A percentile compares a stretch with the other conserved stretches of the same genome.
phyloP scores from a whole-genome alignment of 306 rosid species.

The barrel medic (Medicago truncatula) region MtrunA17r5.0-ANR NC_053045.1:46908001-46908500 shows the following conservation, averaged over 20 bases:
- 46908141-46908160: conserved; percentile 80
- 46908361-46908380: conserved; percentile 86
- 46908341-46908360: conserved; percentile 71
- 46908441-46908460: conserved; percentile 63
- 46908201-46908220: conserved; percentile 87
- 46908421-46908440: conserved; percentile 57
- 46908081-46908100: conserved; percentile 70
- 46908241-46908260: conserved; percentile 73
- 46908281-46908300: conserved; percentile 79
- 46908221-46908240: conserved; percentile 78
- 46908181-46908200: conserved; percentile 69
- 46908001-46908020: conserved; percentile 73
- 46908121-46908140: conserved; percentile 85
- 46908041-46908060: conserved; percentile 77
- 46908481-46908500: conserved; percentile 60
- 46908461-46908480: conserved; percentile 74
- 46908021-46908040: conserved; percentile 65
- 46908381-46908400: conserved; percentile 45
- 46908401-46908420: conserved; percentile 34
- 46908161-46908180: conserved; percentile 70
- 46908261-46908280: conserved; percentile 91
- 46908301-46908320: conserved; percentile 68
- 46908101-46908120: conserved; percentile 83
- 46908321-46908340: conserved; percentile 74
- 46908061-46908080: conserved; percentile 67